Conservation (phyloP, 192 early-diverging fungal species). For the Funneliformis mosseae region DNA sequence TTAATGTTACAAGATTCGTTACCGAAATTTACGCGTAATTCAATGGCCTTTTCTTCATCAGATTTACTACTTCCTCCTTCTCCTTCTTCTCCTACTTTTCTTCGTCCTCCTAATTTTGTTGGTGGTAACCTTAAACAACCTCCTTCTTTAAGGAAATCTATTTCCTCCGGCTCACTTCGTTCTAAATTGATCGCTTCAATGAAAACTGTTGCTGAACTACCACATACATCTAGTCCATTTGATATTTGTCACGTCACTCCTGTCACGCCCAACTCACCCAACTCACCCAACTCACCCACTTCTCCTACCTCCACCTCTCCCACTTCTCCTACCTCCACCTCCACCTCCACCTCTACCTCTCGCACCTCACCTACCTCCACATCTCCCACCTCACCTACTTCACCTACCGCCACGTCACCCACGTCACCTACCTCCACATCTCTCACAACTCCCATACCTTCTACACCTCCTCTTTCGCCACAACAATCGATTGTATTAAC, state of each 20-base stretch:
- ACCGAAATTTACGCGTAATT: slow-evolving; percentile 32
- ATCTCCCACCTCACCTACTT: not conserved
- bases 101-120: not conserved
- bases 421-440: not conserved
- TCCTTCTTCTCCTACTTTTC: not conserved
- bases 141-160: slow-evolving; percentile 1
- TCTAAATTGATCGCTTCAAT: not conserved
- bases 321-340: not conserved
- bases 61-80: not conserved
- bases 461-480: no score
- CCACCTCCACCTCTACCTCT: not conserved
- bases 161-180: slow-evolving; percentile 21
- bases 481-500: not conserved
- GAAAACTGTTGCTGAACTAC: not conserved
- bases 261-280: not conserved
- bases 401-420: not conserved
- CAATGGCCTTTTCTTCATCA: slow-evolving; percentile 2
- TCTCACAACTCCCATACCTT: not conserved
- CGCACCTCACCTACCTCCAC: not conserved
- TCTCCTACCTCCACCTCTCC: not conserved
- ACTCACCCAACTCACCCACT: not conserved
- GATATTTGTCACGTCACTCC: not conserved
- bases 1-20: slow-evolving; percentile 35
- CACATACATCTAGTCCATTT: not conserved
- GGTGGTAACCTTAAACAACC: not conserved